Base-by-base conservation (phyloP, 768 basidiomycete species). In the Kwoniella sp. region DNA sequence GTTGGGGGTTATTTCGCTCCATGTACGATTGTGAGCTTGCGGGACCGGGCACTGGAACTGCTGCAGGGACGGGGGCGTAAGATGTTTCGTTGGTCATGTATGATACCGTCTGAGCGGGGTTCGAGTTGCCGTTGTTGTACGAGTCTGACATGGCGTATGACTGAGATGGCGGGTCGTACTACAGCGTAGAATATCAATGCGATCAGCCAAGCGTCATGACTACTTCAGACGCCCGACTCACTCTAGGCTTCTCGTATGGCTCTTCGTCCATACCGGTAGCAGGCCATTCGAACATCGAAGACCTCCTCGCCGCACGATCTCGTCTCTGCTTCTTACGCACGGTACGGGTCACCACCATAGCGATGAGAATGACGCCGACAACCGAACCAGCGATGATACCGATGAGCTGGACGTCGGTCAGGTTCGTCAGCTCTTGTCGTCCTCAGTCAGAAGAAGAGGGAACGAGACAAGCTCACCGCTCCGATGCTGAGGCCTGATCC, bases 311-410 rank as follows among this genome's bases (percentile, higher is more conserved):
- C 4, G 76, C 75, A 25, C 76, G 48, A 61, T 65, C 71, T 11
- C 56, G 54, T 31, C 76, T 50, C 12, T 66, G 60, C 48, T 63
- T 63, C 57, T 75, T 72, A 22, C 76, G 37, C 52, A 77, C 63
- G 2, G 66, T 62, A 22, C 72, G 65, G 17, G 76, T 77, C n/a
- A 66, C 70, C 22, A 77, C 22, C 29, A 77, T 34, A 1, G 59
- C 76, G 30, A 73, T 63, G 20, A 73, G 31, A 30, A 63, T 62
- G 25, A 77, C 26, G 11, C 63, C 70, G 17, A 67, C 74, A 1
- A 77, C 37, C 38, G 61, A 74, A 28, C 76, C 76, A 41, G 67
- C 65, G 55, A 75, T 72, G 54, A 77, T 75, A 47, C 76, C 76
- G 41, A 69, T 66, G 56, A 77, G 63, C 75, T 76, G n/a, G 26